phyloP scores from a whole-genome alignment of 768 basidiomycete genomes.

The Kwoniella dejecticola region DNA sequence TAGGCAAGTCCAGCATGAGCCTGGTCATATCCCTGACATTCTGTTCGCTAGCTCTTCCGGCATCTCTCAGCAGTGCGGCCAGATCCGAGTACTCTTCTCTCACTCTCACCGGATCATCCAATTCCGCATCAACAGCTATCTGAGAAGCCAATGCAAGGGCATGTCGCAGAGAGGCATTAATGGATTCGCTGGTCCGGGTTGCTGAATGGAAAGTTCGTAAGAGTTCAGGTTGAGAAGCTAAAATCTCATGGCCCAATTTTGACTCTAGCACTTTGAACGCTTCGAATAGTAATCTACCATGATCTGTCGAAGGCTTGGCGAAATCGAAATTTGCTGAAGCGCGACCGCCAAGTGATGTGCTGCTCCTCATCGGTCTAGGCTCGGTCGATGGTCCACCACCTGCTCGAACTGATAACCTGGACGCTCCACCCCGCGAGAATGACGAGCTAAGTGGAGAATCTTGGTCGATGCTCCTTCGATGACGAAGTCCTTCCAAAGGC shows the following conservation, averaged over 20 bases:
- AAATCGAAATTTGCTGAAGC: constrained; percentile 24
- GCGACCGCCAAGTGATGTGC: constrained; percentile 27
- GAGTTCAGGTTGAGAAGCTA: constrained; percentile 27
- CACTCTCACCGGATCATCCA: constrained; percentile 19
- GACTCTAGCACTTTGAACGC: constrained; percentile 40
- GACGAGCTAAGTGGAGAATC: constrained; percentile 27
- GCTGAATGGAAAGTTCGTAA: constrained; percentile 28
- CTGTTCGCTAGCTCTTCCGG: constrained; percentile 34
- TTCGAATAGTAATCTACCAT: constrained; percentile 48
- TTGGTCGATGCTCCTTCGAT: constrained; percentile 26
- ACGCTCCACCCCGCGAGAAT: constrained; percentile 14
- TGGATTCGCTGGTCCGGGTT: constrained; percentile 28
- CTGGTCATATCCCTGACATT: constrained; percentile 44
- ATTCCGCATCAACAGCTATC: constrained; percentile 22
- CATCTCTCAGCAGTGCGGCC: constrained; percentile 26
- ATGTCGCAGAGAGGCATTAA: constrained; percentile 27
- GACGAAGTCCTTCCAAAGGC: constrained; percentile 28
- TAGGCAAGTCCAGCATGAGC: constrained; percentile 43
- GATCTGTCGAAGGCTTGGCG: constrained; percentile 29
- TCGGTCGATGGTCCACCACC: constrained; percentile 26
- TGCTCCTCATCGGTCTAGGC: constrained; percentile 37
- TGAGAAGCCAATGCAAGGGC: constrained; percentile 26
- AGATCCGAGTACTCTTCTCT: constrained; percentile 23
- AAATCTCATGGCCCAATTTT: constrained; percentile 29
- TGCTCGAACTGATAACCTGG: constrained; percentile 15